A percentile compares a stretch with the other conserved stretches of the same genome.
Conservation (phyloP, 2,329 filamentous ascomycete genomes). For the Aspergillus bombycis region DNA sequence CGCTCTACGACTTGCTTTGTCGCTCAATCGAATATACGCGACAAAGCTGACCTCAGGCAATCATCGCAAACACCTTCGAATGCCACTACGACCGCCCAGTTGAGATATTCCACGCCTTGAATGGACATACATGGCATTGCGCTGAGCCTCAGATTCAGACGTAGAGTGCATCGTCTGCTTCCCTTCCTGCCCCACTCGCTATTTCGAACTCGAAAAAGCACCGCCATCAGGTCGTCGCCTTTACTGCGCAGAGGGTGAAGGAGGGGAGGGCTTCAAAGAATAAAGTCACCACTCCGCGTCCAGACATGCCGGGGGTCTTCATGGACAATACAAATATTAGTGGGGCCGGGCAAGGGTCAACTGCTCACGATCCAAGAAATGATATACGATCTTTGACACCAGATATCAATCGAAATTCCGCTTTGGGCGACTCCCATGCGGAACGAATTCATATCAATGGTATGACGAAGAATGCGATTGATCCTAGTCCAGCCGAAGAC, state of each 20-base stretch:
- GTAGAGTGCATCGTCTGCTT: slow-evolving; percentile 24
- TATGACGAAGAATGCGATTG: slow-evolving; percentile 17
- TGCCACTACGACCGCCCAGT: background rate
- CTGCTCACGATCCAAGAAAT: slow-evolving; percentile 29
- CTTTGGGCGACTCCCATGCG: slow-evolving; percentile 24
- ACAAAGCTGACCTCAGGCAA: background rate
- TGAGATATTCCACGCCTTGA: background rate
- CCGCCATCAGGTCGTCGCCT: slow-evolving; percentile 24
- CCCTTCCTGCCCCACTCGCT: slow-evolving; percentile 30
- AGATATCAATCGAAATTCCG: slow-evolving; percentile 20
- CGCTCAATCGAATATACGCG: background rate
- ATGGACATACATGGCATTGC: slow-evolving; percentile 30
- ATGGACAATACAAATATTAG: slow-evolving; percentile 42
- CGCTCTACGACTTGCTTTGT: background rate
- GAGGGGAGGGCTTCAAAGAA: slow-evolving; percentile 30
- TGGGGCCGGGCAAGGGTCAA: slow-evolving; percentile 29
- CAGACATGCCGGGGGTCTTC: slow-evolving; percentile 47
- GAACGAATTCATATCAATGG: slow-evolving; percentile 34
- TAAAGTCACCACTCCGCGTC: slow-evolving; percentile 15
- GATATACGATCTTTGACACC: slow-evolving; percentile 22
- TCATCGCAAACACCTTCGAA: background rate
- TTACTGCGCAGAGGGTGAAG: slow-evolving; percentile 33
- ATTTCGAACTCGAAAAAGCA: slow-evolving; percentile 21
- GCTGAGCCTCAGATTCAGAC: slow-evolving; percentile 22
- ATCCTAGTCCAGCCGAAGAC: slow-evolving; percentile 17